phyloP scores from a whole-genome alignment of 352 stramenopile species.

The Phytophthora pluvialis region DNA sequence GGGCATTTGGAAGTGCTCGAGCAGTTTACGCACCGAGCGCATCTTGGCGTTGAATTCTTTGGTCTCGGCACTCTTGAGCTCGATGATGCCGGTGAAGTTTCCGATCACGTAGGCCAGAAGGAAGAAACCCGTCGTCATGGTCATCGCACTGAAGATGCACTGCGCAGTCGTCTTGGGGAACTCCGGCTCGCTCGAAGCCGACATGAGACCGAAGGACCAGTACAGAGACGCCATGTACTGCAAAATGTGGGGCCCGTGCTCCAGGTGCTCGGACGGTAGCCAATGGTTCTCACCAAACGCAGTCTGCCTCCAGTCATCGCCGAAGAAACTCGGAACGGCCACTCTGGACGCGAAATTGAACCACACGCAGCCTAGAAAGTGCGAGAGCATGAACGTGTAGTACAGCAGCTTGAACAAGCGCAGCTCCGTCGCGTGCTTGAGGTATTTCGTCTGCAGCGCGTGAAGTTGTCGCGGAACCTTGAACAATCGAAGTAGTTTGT shows the following conservation, averaged over 20 bases:
- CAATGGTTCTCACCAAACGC: slow-evolving; percentile 44
- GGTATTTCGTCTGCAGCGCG: slow-evolving; percentile 63
- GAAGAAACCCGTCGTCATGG: slow-evolving; percentile 76
- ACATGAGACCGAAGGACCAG: slow-evolving; percentile 78
- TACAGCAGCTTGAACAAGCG: slow-evolving; percentile 75
- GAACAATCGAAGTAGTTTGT: slow-evolving; percentile 61
- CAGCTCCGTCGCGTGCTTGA: slow-evolving; percentile 63
- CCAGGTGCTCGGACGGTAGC: slow-evolving; percentile 43
- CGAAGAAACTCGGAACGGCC: slow-evolving; percentile 14
- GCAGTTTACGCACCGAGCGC: slow-evolving; percentile 58
- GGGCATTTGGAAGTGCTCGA: slow-evolving; percentile 62
- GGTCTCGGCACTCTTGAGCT: slow-evolving; percentile 65
- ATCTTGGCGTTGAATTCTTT: slow-evolving; percentile 69
- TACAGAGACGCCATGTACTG: slow-evolving; percentile 73
- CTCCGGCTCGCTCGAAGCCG: slow-evolving; percentile 55
- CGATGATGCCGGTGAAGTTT: slow-evolving; percentile 72
- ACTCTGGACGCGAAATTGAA: slow-evolving; percentile 54
- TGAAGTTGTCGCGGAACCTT: slow-evolving; percentile 64
- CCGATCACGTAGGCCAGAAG: slow-evolving; percentile 80
- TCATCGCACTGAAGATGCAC: slow-evolving; percentile 58
- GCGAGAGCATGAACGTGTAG: slow-evolving; percentile 66
- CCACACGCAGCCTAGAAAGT: slow-evolving; percentile 68
- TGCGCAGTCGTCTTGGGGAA: slow-evolving; percentile 56
- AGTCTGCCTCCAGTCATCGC: not conserved
- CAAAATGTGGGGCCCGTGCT: slow-evolving; percentile 27